phyloP scores from a whole-genome alignment of 108 stramenopile species.

The Cyclotella distinguenda region DNA sequence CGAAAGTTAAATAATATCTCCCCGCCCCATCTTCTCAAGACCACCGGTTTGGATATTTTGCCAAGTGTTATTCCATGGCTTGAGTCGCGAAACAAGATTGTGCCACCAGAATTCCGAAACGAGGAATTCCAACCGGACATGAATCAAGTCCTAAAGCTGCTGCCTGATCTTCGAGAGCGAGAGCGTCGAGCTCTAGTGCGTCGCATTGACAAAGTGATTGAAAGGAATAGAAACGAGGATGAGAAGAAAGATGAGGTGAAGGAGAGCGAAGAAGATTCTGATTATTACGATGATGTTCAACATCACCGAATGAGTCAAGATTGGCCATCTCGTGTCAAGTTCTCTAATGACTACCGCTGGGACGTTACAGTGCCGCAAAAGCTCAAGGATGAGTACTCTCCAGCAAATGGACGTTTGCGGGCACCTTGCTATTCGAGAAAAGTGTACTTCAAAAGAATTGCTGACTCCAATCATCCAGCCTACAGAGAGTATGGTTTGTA shows the following conservation, averaged over 20 bases:
- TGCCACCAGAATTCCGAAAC: background rate
- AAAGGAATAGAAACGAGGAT: slow-evolving; percentile 12
- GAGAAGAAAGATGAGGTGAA: slow-evolving; percentile 6
- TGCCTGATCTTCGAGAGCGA: slow-evolving; percentile 28
- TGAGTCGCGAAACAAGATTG: slow-evolving; percentile 15
- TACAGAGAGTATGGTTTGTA: slow-evolving; percentile 32
- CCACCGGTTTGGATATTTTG: background rate
- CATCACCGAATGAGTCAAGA: background rate
- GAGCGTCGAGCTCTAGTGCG: slow-evolving; percentile 38
- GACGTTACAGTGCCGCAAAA: slow-evolving; percentile 7
- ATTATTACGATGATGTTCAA: background rate
- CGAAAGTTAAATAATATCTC: too few species aligned
- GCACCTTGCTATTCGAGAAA: slow-evolving; percentile 6
- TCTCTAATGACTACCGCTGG: slow-evolving; percentile 44
- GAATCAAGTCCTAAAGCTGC: slow-evolving; percentile 15
- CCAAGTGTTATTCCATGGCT: slow-evolving; percentile 20
- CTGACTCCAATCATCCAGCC: slow-evolving; percentile 34
- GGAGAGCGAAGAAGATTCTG: slow-evolving; percentile 20
- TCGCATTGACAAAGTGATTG: slow-evolving; percentile 14
- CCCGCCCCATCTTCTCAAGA: background rate
- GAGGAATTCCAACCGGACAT: background rate
- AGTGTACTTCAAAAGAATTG: slow-evolving; percentile 33
- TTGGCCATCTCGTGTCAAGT: slow-evolving; percentile 29
- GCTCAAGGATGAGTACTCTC: slow-evolving; percentile 16
- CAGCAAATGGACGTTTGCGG: slow-evolving; percentile 3